A percentile compares a stretch with the other conserved stretches of the same genome.
phyloP scores from a whole-genome alignment of 345 rosid species.

The Corymbia maculata region DNA sequence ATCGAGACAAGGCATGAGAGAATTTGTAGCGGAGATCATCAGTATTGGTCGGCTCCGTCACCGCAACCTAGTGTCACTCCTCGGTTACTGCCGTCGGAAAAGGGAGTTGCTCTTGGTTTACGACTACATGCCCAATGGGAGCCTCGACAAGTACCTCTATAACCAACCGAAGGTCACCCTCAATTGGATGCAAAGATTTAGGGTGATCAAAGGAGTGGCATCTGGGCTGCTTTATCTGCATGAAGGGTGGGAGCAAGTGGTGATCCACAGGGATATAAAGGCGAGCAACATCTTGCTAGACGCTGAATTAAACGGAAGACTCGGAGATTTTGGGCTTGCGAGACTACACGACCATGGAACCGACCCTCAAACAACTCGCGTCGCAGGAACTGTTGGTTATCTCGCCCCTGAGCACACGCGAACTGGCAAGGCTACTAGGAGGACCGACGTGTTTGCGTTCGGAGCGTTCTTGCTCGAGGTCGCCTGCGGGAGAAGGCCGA shows the following conservation, averaged over 20 bases:
- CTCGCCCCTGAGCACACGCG: slow-evolving; percentile 17
- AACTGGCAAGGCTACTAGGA: background rate
- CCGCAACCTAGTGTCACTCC: slow-evolving; percentile 41
- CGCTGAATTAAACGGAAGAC: slow-evolving; percentile 16
- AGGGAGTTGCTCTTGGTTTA: slow-evolving; percentile 45
- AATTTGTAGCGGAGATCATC: slow-evolving; percentile 37
- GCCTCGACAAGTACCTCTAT: slow-evolving; percentile 22
- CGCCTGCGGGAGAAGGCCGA: background rate
- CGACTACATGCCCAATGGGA: slow-evolving; percentile 40
- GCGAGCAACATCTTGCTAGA: slow-evolving; percentile 37
- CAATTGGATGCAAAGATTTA: background rate
- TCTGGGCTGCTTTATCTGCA: background rate
- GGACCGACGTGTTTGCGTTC: background rate
- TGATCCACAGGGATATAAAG: background rate
- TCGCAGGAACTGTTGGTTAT: slow-evolving; percentile 38
- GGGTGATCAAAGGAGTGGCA: background rate
- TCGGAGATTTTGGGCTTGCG: slow-evolving; percentile 45
- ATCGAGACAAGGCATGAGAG: slow-evolving; percentile 56
- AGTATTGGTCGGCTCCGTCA: slow-evolving; percentile 40
- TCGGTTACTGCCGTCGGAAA: slow-evolving; percentile 48
- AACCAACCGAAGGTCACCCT: slow-evolving; percentile 15
- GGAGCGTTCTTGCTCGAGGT: background rate
- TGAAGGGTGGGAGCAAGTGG: background rate
- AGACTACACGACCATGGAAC: slow-evolving; percentile 25
- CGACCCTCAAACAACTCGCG: slow-evolving; percentile 22